phyloP scores from a whole-genome alignment of 2,329 filamentous ascomycete genomes.

The Cladosporium sp. region DNA sequence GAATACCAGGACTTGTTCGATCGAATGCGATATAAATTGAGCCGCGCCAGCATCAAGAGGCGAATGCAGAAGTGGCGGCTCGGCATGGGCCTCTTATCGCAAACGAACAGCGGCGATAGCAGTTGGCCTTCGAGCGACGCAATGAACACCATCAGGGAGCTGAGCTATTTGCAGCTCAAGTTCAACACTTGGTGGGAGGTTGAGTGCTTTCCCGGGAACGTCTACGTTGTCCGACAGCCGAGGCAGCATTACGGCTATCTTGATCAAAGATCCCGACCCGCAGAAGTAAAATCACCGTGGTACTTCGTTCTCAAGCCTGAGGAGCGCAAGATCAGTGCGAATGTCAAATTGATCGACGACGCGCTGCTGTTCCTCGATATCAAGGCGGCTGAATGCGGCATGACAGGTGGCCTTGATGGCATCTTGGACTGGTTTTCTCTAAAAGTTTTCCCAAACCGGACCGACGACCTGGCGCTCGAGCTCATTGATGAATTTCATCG shows the following conservation, averaged over 20 bases:
- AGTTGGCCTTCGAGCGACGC: constrained; percentile 3
- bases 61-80: constrained; percentile 3
- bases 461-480: background rate
- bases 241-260: background rate
- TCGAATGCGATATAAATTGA: background rate
- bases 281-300: background rate
- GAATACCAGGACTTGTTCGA: background rate
- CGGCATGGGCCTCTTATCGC: background rate
- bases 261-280: background rate
- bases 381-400: background rate
- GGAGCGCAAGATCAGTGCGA: constrained; percentile 2
- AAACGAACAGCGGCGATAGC: background rate
- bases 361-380: constrained; percentile 3
- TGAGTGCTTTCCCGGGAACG: background rate
- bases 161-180: constrained; percentile 4
- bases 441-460: background rate
- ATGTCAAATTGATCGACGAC: background rate
- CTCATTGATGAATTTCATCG: constrained; percentile 1
- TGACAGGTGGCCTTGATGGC: background rate
- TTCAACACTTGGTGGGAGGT: constrained; percentile 6
- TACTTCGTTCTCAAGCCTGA: background rate
- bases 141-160: background rate
- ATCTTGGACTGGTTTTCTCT: background rate
- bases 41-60: background rate
- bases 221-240: background rate